phyloP scores from a whole-genome alignment of 2,329 filamentous ascomycete genomes.

The Cladosporium sp. region DNA sequence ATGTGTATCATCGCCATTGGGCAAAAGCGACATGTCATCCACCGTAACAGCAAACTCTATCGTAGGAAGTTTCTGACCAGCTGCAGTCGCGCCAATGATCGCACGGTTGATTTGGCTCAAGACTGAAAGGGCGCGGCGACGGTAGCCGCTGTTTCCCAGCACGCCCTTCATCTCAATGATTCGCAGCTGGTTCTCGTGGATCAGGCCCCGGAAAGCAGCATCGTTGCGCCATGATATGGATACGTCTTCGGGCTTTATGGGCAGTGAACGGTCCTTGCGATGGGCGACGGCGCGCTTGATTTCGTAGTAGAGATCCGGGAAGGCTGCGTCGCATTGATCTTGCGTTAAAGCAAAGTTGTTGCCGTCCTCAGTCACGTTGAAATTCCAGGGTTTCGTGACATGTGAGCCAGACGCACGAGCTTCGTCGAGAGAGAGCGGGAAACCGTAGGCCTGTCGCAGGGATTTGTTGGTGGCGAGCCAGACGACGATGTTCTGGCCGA shows the following conservation, averaged over 20 bases:
- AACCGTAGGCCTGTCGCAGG: not conserved
- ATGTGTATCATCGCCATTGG: slow-evolving; percentile 21
- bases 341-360: slow-evolving; percentile 24
- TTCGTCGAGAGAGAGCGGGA: not conserved
- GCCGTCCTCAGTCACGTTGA: slow-evolving; percentile 20
- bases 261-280: slow-evolving; percentile 23
- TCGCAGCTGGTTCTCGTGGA: slow-evolving; percentile 34
- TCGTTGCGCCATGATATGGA: slow-evolving; percentile 27
- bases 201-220: slow-evolving; percentile 30
- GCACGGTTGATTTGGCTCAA: slow-evolving; percentile 50
- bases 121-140: slow-evolving; percentile 37
- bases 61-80: slow-evolving; percentile 43
- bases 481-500: not conserved
- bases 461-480: not conserved
- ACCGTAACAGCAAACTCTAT: slow-evolving; percentile 51
- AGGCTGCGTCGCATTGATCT: slow-evolving; percentile 29
- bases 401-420: not conserved
- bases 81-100: slow-evolving; percentile 40
- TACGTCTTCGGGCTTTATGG: slow-evolving; percentile 26
- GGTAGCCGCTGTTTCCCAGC: slow-evolving; percentile 29
- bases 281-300: slow-evolving; percentile 30
- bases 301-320: slow-evolving; percentile 33
- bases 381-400: slow-evolving; percentile 12
- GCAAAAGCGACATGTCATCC: slow-evolving; percentile 41
- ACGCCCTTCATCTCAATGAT: slow-evolving; percentile 28